Evolutionary conservation across 331 rosid species (phyloP), one percentile per base, ranked within the genome.

Genomic region (Arachis monticola): DNA sequence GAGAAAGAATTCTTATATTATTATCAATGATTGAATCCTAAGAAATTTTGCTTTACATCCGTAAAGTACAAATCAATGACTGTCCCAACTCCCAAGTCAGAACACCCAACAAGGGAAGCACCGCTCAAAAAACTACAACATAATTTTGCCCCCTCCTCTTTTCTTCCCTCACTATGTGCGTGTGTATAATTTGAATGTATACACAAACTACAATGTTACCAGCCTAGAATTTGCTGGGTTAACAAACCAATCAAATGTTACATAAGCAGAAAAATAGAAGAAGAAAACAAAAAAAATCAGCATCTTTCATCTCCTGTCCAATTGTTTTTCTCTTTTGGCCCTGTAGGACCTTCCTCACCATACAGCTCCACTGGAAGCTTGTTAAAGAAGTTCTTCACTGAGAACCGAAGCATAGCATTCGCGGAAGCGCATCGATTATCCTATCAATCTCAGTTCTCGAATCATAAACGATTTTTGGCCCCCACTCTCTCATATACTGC

Each of bases 281-380:
- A 35, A 35, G 5, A 27, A 27, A 27, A 27, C 30, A 38, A 38
- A 38, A 38, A 59, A 59, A 61, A 76, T 72, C 87, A 93, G 84
- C 96, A 80, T 80, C 96, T 87, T 82, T 93, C 97, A 65, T 93
- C 98, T 40, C 87, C 83, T 67, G 64, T 74, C 96, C 98, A 93
- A 55, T 91, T 88, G 79, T 91, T 82, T 87, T 93, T 91, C 85
- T 93, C 93, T 81, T 89, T 93, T 46, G 98, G 98, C 58, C 98
- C 97, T 0, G 98, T 88, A 45, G 98, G 98, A 65, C 98, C 98
- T 77, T 85, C 95, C 86, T 93, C 94, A 62, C 91, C 86, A 58
- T 67, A 93, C 69, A 93, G 82, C 84, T 93, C 96, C 75, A 75
- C 80, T 0, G 97, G 97, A 50, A 91, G 38, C 82, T 87, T 89